Conservation (phyloP, 306 rosid genomes). For the Quercus wislizeni region DNA sequence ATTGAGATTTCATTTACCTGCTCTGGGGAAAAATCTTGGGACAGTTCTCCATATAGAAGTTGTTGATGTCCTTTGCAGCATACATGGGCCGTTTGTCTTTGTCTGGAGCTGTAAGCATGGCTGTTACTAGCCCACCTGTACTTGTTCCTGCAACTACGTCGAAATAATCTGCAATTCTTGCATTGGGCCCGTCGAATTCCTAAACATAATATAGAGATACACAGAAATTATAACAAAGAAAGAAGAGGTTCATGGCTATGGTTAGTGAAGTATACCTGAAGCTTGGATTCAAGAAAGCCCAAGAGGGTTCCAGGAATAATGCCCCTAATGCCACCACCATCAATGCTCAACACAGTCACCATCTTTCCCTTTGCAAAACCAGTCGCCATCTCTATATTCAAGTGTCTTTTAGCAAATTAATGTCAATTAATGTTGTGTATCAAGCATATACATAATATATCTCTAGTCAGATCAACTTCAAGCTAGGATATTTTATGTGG, state of each 20-base stretch:
- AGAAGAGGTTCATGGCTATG: neutral
- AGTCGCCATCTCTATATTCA: neutral
- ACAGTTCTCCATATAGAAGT: slow-evolving; percentile 15
- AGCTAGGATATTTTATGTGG: too few relatives aligned
- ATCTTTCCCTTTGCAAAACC: neutral
- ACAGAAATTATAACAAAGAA: neutral
- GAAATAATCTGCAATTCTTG: slow-evolving; percentile 19
- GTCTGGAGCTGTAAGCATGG: slow-evolving; percentile 25
- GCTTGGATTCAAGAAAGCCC: slow-evolving; percentile 7
- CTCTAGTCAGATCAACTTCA: too few relatives aligned
- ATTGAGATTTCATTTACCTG: neutral
- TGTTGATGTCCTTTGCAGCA: slow-evolving; percentile 6
- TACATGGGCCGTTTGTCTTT: slow-evolving; percentile 12
- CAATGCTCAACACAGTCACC: slow-evolving; percentile 17
- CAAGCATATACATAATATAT: too few relatives aligned
- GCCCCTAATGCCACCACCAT: slow-evolving; percentile 19
- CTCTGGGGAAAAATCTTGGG: slow-evolving; percentile 14
- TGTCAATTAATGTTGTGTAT: neutral
- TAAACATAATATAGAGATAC: neutral
- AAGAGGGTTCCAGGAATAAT: slow-evolving; percentile 11
- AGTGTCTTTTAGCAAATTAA: neutral
- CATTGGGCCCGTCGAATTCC: slow-evolving; percentile 11
- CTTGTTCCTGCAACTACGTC: slow-evolving; percentile 25
- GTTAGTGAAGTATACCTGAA: neutral
- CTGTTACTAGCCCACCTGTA: slow-evolving; percentile 17